Percentiles rank a stretch among this genome's conserved stretches.
These are phyloP conservation scores for Pecoramyces ruminantium DNA, from an alignment of 192 early-diverging fungal genomes.

Conservation along the genomic window DNA sequence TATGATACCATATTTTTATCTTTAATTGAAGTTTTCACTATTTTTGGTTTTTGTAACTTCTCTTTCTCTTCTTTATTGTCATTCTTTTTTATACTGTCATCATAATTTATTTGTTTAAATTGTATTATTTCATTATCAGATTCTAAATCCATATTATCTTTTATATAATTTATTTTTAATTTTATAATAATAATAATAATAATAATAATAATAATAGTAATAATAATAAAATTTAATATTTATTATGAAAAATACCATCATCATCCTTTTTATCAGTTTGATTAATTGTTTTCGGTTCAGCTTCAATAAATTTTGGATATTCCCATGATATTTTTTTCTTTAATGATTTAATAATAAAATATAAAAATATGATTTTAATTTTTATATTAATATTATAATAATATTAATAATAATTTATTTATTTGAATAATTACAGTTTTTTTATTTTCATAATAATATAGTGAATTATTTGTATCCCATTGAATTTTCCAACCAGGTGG, in stretches of 20 bases:
- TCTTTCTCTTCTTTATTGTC: neutral
- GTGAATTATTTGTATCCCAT: neutral
- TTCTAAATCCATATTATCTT: slow-evolving; percentile 25
- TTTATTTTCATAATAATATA: slow-evolving; percentile 15
- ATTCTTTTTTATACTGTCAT: neutral
- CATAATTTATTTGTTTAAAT: too few species aligned
- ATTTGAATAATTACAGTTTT: slow-evolving; percentile 39
- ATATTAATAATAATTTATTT: too few species aligned
- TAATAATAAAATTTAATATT: too few species aligned
- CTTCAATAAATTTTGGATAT: slow-evolving; percentile 32
- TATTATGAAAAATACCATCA: slow-evolving; percentile 57
- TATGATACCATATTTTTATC: neutral
- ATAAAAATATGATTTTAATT: too few species aligned
- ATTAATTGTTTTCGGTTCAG: slow-evolving; percentile 57
- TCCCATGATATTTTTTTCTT: slow-evolving; percentile 26
- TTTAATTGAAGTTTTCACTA: neutral
- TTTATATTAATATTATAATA: too few species aligned
- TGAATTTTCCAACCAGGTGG: neutral
- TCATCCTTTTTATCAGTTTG: slow-evolving; percentile 38
- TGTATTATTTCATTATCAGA: slow-evolving; percentile 22
- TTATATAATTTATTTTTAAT: slow-evolving; percentile 3
- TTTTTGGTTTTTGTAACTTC: neutral
- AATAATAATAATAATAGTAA: too few species aligned
- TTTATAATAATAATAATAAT: slow-evolving; percentile 42
- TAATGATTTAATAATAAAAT: too few species aligned